phyloP scores from a whole-genome alignment of 2,329 filamentous ascomycete genomes.

The Emmonsiellopsis sp. region DNA sequence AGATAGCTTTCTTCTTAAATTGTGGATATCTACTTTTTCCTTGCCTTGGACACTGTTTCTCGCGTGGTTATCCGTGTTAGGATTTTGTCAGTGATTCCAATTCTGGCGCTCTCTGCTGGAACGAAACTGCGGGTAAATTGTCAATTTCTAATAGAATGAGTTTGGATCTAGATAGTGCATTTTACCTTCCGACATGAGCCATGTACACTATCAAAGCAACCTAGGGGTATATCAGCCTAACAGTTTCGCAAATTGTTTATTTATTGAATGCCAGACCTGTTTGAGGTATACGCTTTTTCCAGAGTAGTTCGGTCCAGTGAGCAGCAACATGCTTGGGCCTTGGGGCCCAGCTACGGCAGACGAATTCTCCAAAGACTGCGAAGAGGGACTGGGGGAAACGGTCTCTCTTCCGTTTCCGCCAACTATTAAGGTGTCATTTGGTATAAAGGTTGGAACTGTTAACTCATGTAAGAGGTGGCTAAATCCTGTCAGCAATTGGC shows the following conservation, averaged over 20 bases:
- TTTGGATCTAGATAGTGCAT: not conserved
- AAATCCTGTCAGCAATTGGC: slow-evolving; percentile 9
- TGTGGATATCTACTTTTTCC: not conserved
- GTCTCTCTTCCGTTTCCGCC: slow-evolving; percentile 41
- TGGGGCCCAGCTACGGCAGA: slow-evolving; percentile 8
- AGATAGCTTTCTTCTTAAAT: not conserved
- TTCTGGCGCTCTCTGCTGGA: slow-evolving; percentile 63
- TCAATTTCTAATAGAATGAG: slow-evolving; percentile 5
- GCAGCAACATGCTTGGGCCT: slow-evolving; percentile 59
- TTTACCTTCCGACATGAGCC: slow-evolving; percentile 67
- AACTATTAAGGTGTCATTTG: slow-evolving; percentile 66
- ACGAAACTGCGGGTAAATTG: slow-evolving; percentile 57
- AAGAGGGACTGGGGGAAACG: not conserved
- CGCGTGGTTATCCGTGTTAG: slow-evolving; percentile 74
- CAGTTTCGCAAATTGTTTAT: not conserved
- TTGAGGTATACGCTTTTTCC: slow-evolving; percentile 96
- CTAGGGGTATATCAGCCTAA: slow-evolving; percentile 16
- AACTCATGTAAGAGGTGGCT: slow-evolving; percentile 80
- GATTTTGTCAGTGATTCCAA: slow-evolving; percentile 89
- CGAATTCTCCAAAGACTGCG: not conserved
- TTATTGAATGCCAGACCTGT: slow-evolving; percentile 41
- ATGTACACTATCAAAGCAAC: slow-evolving; percentile 84
- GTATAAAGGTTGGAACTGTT: slow-evolving; percentile 68
- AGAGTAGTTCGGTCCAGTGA: slow-evolving; percentile 94
- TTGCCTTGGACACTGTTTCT: slow-evolving; percentile 53